phyloP scores from a whole-genome alignment of 345 rosid species.

The Gossypium anomalum region DNA sequence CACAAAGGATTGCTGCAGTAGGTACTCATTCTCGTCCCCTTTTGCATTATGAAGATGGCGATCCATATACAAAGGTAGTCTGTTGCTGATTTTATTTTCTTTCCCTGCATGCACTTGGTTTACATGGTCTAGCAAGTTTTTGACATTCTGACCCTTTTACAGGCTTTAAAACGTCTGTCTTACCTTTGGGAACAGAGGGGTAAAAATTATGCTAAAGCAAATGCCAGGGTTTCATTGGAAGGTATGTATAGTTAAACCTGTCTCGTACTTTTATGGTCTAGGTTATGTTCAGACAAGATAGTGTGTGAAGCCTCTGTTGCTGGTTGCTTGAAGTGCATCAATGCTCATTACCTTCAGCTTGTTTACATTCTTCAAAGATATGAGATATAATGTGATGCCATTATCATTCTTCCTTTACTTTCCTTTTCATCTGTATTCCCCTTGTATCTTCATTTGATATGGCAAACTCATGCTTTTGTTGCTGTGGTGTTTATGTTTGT shows the following conservation, averaged over 20 bases:
- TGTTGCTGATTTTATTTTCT: neutral
- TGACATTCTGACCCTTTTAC: conserved; percentile 10
- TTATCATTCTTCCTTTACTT: conserved; percentile 4
- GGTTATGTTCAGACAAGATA: neutral
- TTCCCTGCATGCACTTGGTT: neutral
- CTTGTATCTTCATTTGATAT: neutral
- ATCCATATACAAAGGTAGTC: conserved; percentile 68
- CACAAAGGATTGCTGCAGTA: conserved; percentile 83
- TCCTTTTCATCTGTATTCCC: neutral
- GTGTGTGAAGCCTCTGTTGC: neutral
- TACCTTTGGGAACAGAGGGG: conserved; percentile 66
- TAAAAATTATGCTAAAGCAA: conserved; percentile 65
- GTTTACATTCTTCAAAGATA: neutral
- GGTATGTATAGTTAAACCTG: conserved; percentile 40
- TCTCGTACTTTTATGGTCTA: neutral
- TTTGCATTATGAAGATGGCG: conserved; percentile 68
- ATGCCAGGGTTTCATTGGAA: conserved; percentile 77
- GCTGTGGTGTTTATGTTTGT: neutral
- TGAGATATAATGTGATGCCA: neutral
- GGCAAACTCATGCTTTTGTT: neutral
- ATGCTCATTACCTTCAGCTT: neutral
- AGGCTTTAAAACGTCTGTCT: conserved; percentile 76
- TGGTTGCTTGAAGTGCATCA: neutral
- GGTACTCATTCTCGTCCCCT: conserved; percentile 90
- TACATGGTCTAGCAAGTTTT: neutral